phyloP scores from a whole-genome alignment of 1,284 basidiomycete species.

The Irpex rosettiformis region DNA sequence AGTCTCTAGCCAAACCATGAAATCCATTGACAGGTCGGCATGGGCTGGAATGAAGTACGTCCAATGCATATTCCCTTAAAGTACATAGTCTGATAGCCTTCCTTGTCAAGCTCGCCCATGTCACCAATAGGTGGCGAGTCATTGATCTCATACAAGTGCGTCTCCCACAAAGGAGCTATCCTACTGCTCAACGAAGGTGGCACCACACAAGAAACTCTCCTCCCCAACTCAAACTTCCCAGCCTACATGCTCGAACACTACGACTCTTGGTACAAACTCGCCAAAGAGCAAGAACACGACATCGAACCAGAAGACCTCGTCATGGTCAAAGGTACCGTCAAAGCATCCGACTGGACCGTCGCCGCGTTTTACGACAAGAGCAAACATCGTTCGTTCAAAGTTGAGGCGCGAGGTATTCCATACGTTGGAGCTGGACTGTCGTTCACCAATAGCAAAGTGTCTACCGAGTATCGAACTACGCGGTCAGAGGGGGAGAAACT shows the following conservation, averaged over 20 bases:
- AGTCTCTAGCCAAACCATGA: not conserved
- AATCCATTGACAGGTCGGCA: not conserved
- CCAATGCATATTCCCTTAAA: too few species aligned
- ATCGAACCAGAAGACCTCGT: constrained; percentile 10
- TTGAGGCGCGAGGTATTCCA: not conserved
- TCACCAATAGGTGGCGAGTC: not conserved
- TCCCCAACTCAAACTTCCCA: not conserved
- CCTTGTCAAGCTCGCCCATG: not conserved
- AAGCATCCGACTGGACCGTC: constrained; percentile 15
- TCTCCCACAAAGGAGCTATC: constrained; percentile 1
- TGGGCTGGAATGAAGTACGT: not conserved
- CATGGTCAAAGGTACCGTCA: constrained; percentile 12
- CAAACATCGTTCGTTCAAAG: not conserved
- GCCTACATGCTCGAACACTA: constrained; percentile 10
- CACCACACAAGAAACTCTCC: not conserved
- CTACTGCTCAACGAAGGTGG: constrained; percentile 2
- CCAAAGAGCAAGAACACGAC: not conserved
- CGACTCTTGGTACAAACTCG: constrained; percentile 11
- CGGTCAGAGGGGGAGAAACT: not conserved
- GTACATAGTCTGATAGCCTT: too few species aligned
- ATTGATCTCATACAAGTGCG: not conserved
- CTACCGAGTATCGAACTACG: not conserved
- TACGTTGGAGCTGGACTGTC: not conserved
- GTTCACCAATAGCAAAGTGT: not conserved
- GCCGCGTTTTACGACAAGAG: constrained; percentile 1